Conservation (phyloP, 2,329 filamentous ascomycete genomes). For the Endoconidiophora polonica region DNA sequence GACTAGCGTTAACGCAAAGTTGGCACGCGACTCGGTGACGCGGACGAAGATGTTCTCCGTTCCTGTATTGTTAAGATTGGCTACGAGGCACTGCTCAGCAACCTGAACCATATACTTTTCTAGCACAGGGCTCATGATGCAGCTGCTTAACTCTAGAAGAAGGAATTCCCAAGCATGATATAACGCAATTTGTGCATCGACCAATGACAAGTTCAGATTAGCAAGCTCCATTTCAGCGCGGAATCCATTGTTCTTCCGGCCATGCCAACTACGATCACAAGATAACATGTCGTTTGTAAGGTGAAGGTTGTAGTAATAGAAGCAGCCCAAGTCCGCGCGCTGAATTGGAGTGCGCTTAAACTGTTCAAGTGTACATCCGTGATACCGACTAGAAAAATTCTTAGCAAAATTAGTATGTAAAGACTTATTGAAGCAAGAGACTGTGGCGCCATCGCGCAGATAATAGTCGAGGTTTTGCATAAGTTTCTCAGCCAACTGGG, state of each 20-base stretch:
- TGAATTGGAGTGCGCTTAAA: slow-evolving; percentile 63
- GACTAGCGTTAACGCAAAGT: slow-evolving; percentile 66
- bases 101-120: slow-evolving; percentile 58
- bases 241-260: slow-evolving; percentile 54
- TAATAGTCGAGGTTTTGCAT: slow-evolving; percentile 65
- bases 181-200: slow-evolving; percentile 78
- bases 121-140: slow-evolving; percentile 35
- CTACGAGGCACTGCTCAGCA: slow-evolving; percentile 57
- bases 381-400: slow-evolving; percentile 69
- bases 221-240: slow-evolving; percentile 67
- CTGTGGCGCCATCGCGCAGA: slow-evolving; percentile 56
- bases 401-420: slow-evolving; percentile 70
- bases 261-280: slow-evolving; percentile 64
- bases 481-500: slow-evolving; percentile 50
- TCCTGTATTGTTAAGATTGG: slow-evolving; percentile 56
- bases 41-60: slow-evolving; percentile 70
- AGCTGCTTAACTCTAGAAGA: slow-evolving; percentile 63
- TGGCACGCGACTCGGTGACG: slow-evolving; percentile 58
- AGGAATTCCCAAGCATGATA: slow-evolving; percentile 84
- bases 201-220: slow-evolving; percentile 78
- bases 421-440: slow-evolving; percentile 74
- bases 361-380: slow-evolving; percentile 53
- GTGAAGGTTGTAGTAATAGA: slow-evolving; percentile 72
- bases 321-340: slow-evolving; percentile 47
- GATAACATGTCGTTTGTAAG: slow-evolving; percentile 60